Evolutionary conservation across 2,329 filamentous ascomycete genomes (phyloP).

Genomic region (Epichloe coenophiala): DNA sequence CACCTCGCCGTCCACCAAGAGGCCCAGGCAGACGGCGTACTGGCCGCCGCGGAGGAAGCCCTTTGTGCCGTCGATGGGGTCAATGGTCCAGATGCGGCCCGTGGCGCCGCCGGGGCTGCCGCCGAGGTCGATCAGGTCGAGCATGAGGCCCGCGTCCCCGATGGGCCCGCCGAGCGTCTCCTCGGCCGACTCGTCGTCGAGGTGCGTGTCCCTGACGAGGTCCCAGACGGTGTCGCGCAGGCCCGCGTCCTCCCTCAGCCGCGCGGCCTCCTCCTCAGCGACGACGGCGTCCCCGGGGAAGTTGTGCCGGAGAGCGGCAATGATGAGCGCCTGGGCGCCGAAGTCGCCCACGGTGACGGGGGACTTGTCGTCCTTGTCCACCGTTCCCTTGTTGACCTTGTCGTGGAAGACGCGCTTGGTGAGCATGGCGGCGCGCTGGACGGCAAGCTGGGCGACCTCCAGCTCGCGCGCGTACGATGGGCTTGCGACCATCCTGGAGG

Average conservation of each 20-base stretch:
- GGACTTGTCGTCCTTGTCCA: slow-evolving; percentile 82
- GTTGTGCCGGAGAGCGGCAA: slow-evolving; percentile 73
- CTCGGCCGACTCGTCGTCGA: slow-evolving; percentile 38
- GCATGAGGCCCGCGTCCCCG: slow-evolving; percentile 50
- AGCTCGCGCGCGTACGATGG: slow-evolving; percentile 60
- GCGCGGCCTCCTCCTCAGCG: slow-evolving; percentile 82
- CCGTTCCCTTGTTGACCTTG: slow-evolving; percentile 89
- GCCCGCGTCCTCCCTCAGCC: slow-evolving; percentile 56
- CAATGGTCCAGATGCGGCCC: slow-evolving; percentile 87
- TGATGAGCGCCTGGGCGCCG: slow-evolving; percentile 92
- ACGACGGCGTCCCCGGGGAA: slow-evolving; percentile 89
- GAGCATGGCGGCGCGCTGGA: slow-evolving; percentile 56
- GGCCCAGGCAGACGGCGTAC: slow-evolving; percentile 85
- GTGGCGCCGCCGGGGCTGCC: slow-evolving; percentile 56
- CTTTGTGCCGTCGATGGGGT: slow-evolving; percentile 96
- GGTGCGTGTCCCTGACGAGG: slow-evolving; percentile 58
- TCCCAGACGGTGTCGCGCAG: slow-evolving; percentile 66
- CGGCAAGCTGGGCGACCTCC: slow-evolving; percentile 71
- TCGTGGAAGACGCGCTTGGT: slow-evolving; percentile 50
- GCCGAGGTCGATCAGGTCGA: slow-evolving; percentile 53
- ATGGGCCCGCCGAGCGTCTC: slow-evolving; percentile 58
- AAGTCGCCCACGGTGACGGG: slow-evolving; percentile 98
- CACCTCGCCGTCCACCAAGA: slow-evolving; percentile 88
- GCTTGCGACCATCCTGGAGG: slow-evolving; percentile 10
- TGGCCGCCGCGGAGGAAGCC: slow-evolving; percentile 92